These are phyloP conservation scores for Saturnispora silvae DNA, from an alignment of 805 yeast species.

Conservation along the genomic window DNA sequence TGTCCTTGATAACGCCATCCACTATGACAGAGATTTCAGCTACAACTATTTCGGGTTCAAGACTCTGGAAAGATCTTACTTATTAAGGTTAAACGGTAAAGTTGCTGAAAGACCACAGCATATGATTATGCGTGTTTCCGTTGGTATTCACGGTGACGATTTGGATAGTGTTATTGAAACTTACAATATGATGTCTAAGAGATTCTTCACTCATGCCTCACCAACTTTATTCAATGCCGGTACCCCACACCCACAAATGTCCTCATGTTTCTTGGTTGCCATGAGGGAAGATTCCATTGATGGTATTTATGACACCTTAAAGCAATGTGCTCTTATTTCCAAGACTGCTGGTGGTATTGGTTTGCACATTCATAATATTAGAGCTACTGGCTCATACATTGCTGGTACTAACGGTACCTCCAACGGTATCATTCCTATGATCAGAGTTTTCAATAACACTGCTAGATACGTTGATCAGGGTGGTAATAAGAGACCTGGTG, in stretches of 20 bases:
- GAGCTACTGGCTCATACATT: constrained; percentile 50
- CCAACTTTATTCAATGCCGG: constrained; percentile 56
- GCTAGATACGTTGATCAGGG: constrained; percentile 59
- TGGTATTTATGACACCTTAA: constrained; percentile 51
- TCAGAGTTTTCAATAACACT: constrained; percentile 51
- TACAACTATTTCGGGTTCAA: constrained; percentile 53
- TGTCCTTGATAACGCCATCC: constrained; percentile 62
- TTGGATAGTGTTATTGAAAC: constrained; percentile 43
- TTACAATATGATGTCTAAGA: constrained; percentile 48
- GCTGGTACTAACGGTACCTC: constrained; percentile 57
- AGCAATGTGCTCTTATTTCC: constrained; percentile 51
- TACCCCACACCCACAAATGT: constrained; percentile 50
- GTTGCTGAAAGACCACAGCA: constrained; percentile 57
- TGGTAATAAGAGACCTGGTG: constrained; percentile 58
- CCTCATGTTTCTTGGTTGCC: constrained; percentile 53
- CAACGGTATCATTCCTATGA: constrained; percentile 53
- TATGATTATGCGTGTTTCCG: constrained; percentile 50
- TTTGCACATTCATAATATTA: constrained; percentile 47
- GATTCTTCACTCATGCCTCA: constrained; percentile 51
- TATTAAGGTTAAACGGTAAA: constrained; percentile 42
- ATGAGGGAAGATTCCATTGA: constrained; percentile 57
- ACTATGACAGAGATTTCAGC: constrained; percentile 54
- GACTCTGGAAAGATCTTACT: constrained; percentile 49
- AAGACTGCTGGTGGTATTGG: constrained; percentile 59
- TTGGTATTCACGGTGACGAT: constrained; percentile 50